Evolutionary conservation across 192 early-diverging fungal genomes (phyloP).

Genomic region (Chytriomyces sp.): DNA sequence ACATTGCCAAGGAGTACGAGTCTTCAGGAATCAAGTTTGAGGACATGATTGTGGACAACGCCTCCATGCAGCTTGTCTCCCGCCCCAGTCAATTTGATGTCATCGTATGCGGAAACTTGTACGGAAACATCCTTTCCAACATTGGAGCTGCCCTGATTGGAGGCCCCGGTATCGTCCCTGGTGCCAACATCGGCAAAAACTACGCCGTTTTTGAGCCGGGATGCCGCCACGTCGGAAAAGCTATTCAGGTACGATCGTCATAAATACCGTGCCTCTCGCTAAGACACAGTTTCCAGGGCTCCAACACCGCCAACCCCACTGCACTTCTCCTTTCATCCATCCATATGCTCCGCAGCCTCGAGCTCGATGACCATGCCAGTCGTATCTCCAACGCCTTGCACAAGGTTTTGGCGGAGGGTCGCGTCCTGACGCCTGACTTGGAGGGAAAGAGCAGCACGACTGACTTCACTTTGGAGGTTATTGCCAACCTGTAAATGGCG

Average conservation of each 20-base stretch:
- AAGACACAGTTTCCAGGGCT: slow-evolving; percentile 55
- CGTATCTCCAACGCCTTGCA: slow-evolving; percentile 87
- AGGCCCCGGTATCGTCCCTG: slow-evolving; percentile 94
- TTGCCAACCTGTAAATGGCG: slow-evolving; percentile 39
- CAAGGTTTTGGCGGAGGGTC: slow-evolving; percentile 82
- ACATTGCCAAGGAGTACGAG: slow-evolving; percentile 93
- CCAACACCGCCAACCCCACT: slow-evolving; percentile 95
- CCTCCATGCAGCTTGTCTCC: slow-evolving; percentile 99
- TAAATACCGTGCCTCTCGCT: neutral
- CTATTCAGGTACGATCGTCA: slow-evolving; percentile 60
- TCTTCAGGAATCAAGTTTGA: slow-evolving; percentile 86
- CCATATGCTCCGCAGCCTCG: slow-evolving; percentile 95
- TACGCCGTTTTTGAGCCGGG: slow-evolving; percentile 98
- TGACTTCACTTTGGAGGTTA: slow-evolving; percentile 91
- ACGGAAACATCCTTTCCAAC: slow-evolving; percentile 99
- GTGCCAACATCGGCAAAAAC: slow-evolving; percentile 97
- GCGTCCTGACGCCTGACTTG: slow-evolving; percentile 82
- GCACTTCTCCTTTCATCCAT: slow-evolving; percentile 90
- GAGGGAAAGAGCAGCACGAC: slow-evolving; percentile 86
- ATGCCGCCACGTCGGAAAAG: slow-evolving; percentile 97
- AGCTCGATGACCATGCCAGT: slow-evolving; percentile 86
- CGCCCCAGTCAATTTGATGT: slow-evolving; percentile 98
- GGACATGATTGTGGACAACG: slow-evolving; percentile 99
- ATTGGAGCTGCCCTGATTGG: slow-evolving; percentile 96
- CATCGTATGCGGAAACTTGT: slow-evolving; percentile 99